phyloP scores from a whole-genome alignment of 2,329 filamentous ascomycete genomes.

The Alternaria triticimaculans region DNA sequence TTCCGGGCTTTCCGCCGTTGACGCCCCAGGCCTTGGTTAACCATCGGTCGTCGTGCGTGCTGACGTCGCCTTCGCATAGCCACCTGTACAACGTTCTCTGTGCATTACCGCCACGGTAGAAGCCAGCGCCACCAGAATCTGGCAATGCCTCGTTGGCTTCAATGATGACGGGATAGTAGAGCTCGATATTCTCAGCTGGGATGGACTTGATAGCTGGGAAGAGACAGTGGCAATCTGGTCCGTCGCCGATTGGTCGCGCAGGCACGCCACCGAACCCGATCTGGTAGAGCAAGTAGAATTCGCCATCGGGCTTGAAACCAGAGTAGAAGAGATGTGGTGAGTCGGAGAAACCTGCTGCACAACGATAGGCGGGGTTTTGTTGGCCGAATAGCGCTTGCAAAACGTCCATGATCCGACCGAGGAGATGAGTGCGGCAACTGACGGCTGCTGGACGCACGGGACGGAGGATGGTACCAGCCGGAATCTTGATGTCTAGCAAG shows the following conservation, averaged over 20 bases:
- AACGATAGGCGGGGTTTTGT: slow-evolving; percentile 54
- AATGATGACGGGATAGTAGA: slow-evolving; percentile 57
- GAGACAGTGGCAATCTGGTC: slow-evolving; percentile 59
- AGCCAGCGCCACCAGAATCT: slow-evolving; percentile 58
- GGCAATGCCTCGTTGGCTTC: slow-evolving; percentile 58
- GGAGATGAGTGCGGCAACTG: slow-evolving; percentile 57
- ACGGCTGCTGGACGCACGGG: slow-evolving; percentile 57
- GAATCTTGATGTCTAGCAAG: slow-evolving; percentile 56
- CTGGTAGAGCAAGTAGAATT: slow-evolving; percentile 59
- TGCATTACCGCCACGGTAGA: slow-evolving; percentile 57
- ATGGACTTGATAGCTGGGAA: slow-evolving; percentile 61
- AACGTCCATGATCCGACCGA: slow-evolving; percentile 58
- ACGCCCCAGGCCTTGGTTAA: slow-evolving; percentile 59
- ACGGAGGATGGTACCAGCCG: slow-evolving; percentile 54
- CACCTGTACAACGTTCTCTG: slow-evolving; percentile 58
- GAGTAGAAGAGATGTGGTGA: slow-evolving; percentile 60
- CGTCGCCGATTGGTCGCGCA: slow-evolving; percentile 56
- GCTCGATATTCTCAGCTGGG: slow-evolving; percentile 57
- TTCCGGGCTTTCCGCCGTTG: slow-evolving; percentile 55
- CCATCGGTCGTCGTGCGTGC: slow-evolving; percentile 58
- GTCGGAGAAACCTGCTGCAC: slow-evolving; percentile 59
- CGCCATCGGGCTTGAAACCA: slow-evolving; percentile 56
- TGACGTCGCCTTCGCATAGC: slow-evolving; percentile 55
- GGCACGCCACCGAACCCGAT: slow-evolving; percentile 60
- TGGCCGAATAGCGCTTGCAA: slow-evolving; percentile 59